phyloP scores from a whole-genome alignment of 495 filamentous ascomycete genomes.

The Alectoria sarmentosa region DNA sequence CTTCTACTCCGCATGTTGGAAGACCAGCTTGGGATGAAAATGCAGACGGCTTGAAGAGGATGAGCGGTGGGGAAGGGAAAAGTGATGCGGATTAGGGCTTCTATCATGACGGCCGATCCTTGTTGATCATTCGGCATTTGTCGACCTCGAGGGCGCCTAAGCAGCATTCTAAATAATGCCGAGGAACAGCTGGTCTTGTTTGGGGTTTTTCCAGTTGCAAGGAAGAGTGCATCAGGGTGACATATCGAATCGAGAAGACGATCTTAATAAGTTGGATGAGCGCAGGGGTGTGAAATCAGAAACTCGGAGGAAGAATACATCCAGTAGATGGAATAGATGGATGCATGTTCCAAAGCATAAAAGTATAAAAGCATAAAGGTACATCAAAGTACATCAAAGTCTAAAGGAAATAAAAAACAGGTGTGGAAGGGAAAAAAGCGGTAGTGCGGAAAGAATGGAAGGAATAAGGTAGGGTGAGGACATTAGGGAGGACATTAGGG shows the following conservation, averaged over 20 bases:
- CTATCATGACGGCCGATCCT: conserved; percentile 12
- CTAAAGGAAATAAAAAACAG: conserved; percentile 16
- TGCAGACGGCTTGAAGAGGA: conserved; percentile 11
- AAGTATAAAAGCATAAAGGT: not conserved
- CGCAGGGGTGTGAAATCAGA: not conserved
- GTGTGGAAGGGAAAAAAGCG: conserved; percentile 13
- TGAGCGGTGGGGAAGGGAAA: conserved; percentile 18
- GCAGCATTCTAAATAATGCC: not conserved
- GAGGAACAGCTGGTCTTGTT: not conserved
- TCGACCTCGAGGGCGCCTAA: conserved; percentile 19
- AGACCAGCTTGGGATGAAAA: not conserved
- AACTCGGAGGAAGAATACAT: no score
- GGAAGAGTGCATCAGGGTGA: not conserved
- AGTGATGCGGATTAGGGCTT: conserved; percentile 22
- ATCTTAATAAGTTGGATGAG: not conserved
- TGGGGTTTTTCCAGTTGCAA: no score
- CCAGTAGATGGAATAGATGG: not conserved
- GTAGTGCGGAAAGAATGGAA: not conserved
- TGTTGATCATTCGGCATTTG: conserved; percentile 16
- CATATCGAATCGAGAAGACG: not conserved
- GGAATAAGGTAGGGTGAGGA: no score
- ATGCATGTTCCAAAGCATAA: not conserved
- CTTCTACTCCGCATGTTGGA: not conserved
- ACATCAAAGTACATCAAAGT: not conserved
- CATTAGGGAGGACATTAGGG: no score